Evolutionary conservation across 225 moss, liverwort and hornwort genomes (phyloP), one percentile per base, ranked within the genome.

Genomic region (Bryoerythrophyllum caledonicum): DNA sequence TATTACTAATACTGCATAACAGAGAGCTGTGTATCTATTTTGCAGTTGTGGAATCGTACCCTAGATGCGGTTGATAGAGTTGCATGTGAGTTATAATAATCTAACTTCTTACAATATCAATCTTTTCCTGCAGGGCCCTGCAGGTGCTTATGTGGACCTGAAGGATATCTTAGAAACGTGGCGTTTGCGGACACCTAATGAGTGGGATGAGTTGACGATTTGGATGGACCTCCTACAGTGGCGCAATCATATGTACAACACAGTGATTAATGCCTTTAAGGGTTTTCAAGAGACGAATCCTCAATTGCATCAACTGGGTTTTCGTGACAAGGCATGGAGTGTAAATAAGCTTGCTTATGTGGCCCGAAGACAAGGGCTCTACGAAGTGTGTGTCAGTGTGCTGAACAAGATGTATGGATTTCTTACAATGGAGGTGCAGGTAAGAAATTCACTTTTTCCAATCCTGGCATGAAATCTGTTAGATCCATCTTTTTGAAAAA

Each of bases 161-260:
- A 99, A 99, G 73, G 99, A 99, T 68, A 99, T 99, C 52, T 83
- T 99, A 54, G 99, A 99, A 83, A 99, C 99, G 1, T 99, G 99
- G 99, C 91, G 95, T 23, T 79, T 99, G 73, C 84, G 99, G 57
- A 99, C 99, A 32, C 99, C 99, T 24, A 99, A 99, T 76, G 95
- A 99, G 66, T 99, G 99, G 99, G 99, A 99, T 78, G 99, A 99
- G 69, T 78, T 99, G 74, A 88, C 95, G 56, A 74, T 99, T 67
- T 99, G 99, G 99, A 93, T 93, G 84, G 99, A 99, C 65, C 90
- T 99, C 26, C 82, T 99, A 26, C 85, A 90, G 60, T 99, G 99
- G 99, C 90, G 99, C 56, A 99, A 99, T 80, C 95, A 99, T 65
- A 99, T 99, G 95, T 99, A 99, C 54, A 95, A 99, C 63, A 99